phyloP scores from a whole-genome alignment of 169 alveolate genomes.

The Plasmodium gonderi region DNA sequence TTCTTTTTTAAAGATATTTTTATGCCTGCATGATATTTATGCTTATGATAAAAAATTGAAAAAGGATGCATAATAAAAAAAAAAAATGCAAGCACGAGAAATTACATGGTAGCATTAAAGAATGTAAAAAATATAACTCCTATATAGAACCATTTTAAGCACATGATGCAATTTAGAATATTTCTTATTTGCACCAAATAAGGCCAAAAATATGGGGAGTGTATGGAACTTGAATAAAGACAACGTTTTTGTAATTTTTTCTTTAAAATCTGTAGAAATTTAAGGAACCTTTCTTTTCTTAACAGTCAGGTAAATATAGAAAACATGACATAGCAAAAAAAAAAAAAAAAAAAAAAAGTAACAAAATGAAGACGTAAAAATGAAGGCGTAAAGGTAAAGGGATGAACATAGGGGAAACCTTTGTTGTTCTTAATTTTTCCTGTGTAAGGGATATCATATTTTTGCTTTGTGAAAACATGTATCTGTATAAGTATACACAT shows the following conservation, averaged over 20 bases:
- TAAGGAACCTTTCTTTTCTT: background rate
- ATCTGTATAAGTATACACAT: constrained; percentile 1
- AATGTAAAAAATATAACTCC: background rate
- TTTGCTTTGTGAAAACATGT: constrained; percentile 4
- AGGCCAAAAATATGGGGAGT: background rate
- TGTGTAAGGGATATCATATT: constrained; percentile 7
- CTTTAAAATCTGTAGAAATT: constrained; percentile 4
- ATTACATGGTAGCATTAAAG: background rate
- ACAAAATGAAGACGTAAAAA: background rate
- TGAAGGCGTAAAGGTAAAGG: background rate
- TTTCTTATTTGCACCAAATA: background rate
- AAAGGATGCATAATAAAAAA: background rate
- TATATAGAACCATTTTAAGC: background rate
- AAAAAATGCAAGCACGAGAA: background rate
- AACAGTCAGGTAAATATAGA: constrained; percentile 5
- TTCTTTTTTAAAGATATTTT: background rate
- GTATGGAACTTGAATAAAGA: background rate
- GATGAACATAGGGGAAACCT: background rate
- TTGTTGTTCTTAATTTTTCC: constrained; percentile 7
- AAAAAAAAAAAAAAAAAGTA: constrained; percentile 4
- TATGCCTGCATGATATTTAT: background rate
- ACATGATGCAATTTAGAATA: background rate
- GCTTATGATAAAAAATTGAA: background rate
- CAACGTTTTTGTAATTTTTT: background rate
- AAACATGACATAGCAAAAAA: constrained; percentile 1